Conservation (phyloP, 192 early-diverging fungal species). For the Podila verticillata region DNA sequence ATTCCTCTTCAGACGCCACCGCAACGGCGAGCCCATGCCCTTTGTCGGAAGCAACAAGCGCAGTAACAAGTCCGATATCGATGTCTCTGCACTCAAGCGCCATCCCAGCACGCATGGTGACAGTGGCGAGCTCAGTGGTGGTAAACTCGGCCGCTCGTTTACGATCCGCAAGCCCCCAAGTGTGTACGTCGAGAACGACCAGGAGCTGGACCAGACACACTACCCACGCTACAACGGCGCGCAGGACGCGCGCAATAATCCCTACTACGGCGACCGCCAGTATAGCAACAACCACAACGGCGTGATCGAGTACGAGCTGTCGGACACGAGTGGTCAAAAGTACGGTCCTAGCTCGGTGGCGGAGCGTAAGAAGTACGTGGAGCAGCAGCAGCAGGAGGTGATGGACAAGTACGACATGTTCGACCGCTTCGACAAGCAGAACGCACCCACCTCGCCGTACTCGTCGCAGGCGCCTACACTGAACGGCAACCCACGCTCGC, state of each 20-base stretch:
- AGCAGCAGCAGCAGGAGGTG: slow-evolving; percentile 29
- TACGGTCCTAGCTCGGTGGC: slow-evolving; percentile 15
- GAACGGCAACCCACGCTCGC: background rate
- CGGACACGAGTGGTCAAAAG: slow-evolving; percentile 13
- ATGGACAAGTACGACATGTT: slow-evolving; percentile 23
- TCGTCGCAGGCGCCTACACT: background rate
- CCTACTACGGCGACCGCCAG: slow-evolving; percentile 1
- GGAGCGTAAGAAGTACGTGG: slow-evolving; percentile 30
- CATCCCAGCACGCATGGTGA: background rate
- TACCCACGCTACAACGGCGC: slow-evolving; percentile 16
- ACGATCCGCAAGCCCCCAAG: slow-evolving; percentile 29
- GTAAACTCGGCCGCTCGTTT: slow-evolving; percentile 29
- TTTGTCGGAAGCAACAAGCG: background rate
- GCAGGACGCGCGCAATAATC: slow-evolving; percentile 1
- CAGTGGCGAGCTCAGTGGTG: background rate
- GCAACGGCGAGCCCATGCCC: background rate
- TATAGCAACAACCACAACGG: slow-evolving; percentile 1
- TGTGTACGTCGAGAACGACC: slow-evolving; percentile 20
- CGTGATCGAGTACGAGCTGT: slow-evolving; percentile 36
- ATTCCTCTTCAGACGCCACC: slow-evolving; percentile 8
- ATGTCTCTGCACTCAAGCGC: background rate
- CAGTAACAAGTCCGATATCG: background rate
- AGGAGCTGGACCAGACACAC: slow-evolving; percentile 6
- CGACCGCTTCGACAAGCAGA: background rate
- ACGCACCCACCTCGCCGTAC: background rate